Evolutionary conservation across 1,284 basidiomycete species (phyloP), one percentile per base, ranked within the genome.

Genomic region (Cryptococcus floricola): DNA sequence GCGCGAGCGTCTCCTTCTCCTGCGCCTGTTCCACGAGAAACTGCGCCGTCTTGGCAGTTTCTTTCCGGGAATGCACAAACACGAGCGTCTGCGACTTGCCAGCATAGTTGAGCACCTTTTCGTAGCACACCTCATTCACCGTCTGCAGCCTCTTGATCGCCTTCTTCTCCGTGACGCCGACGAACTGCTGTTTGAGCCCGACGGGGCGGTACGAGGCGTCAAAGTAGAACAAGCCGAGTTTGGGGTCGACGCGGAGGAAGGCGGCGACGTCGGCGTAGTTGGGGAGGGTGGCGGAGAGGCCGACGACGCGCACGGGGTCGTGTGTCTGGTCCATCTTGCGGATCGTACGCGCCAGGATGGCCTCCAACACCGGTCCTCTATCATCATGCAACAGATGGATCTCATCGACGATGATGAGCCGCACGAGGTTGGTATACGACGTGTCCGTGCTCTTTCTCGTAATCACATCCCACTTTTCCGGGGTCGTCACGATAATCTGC

Each of bases 401-500:
- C 75, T 98, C 96, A 74, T 98, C 96, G 64, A 99, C 90, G 75
- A 99, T 98, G 77, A 98, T 86, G 53, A 98, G 85, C 16, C 93
- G 86, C 14, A 98, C 95, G 51, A 98, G 86, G 72, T 97, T 98
- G 54, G 94, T 98, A 77, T 98, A 98, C 62, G 87, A 90, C 18
- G 91, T 94, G 69, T 98, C 96, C 7, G 93, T 95, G 65, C 87
- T 91, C 81, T 99, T 99, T 63, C 96, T 88, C 28, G 93, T 98
- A 75, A 98, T 96, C 66, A 98, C 94, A 69, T 98, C 96, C 92
- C 93, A 98, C 77, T 99, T 98, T 79, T 99, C 96, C 0, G 96
- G 96, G 0, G 96, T 98, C 0, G 95, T 98, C 62, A 98, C 94
- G 73, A 99, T 98, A 70, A 99, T 91, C 74, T 98, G 95, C 0